Percentiles rank a stretch among this genome's conserved stretches.
Conservation (phyloP, 1,284 basidiomycete genomes). For the Leccinum angustisporum region DNA sequence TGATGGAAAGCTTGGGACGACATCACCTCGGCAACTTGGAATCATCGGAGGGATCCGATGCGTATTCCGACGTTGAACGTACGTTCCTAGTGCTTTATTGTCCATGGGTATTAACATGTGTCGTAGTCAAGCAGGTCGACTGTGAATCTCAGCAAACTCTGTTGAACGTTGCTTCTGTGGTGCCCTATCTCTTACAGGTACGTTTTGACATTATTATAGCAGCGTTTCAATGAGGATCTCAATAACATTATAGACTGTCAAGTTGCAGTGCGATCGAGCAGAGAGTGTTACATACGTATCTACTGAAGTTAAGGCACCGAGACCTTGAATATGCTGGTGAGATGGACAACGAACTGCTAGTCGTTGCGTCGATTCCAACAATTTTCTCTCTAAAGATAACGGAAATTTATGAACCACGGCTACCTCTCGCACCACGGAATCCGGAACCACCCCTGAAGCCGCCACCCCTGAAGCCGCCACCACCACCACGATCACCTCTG, state of each 20-base stretch:
- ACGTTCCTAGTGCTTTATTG: neutral
- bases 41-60: neutral
- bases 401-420: slow-evolving; percentile 44
- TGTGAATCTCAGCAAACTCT: slow-evolving; percentile 16
- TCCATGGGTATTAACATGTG: slow-evolving; percentile 9
- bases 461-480: slow-evolving; percentile 44
- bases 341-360: neutral
- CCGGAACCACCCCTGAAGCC: slow-evolving; percentile 44
- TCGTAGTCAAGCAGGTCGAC: slow-evolving; percentile 18
- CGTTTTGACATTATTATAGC: slow-evolving; percentile 7
- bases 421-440: slow-evolving; percentile 43
- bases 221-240: neutral
- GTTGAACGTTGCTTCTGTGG: slow-evolving; percentile 33
- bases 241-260: slow-evolving; percentile 39
- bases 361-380: neutral
- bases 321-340: slow-evolving; percentile 33
- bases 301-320: slow-evolving; percentile 48
- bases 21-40: slow-evolving; percentile 17
- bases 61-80: slow-evolving; percentile 11
- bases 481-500: slow-evolving; percentile 46
- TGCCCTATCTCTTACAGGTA: slow-evolving; percentile 55
- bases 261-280: slow-evolving; percentile 46
- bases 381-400: neutral
- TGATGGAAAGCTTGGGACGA: slow-evolving; percentile 32
- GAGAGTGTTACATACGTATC: slow-evolving; percentile 41